phyloP scores from a whole-genome alignment of 2,329 filamentous ascomycete species.

The Colletotrichum lini region DNA sequence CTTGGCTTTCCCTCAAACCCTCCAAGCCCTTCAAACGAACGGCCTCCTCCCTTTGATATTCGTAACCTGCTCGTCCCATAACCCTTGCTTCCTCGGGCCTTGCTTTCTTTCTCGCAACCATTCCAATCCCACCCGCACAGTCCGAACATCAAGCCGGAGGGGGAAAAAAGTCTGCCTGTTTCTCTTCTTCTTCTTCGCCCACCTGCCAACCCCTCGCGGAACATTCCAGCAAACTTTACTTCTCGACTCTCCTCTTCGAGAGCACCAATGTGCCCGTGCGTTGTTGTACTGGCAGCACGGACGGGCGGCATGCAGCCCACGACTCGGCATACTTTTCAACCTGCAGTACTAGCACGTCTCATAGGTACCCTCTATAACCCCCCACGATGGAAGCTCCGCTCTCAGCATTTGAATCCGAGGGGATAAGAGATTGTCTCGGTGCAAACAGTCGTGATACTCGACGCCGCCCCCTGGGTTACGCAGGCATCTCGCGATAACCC shows the following conservation, averaged over 20 bases:
- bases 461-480: background rate
- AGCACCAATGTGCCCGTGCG: background rate
- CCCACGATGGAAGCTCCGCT: background rate
- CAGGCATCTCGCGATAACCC: background rate
- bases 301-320: slow-evolving; percentile 12
- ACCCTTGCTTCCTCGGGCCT: slow-evolving; percentile 14
- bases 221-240: slow-evolving; percentile 34
- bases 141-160: slow-evolving; percentile 3
- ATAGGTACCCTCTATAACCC: background rate
- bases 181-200: background rate
- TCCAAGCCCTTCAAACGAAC: background rate
- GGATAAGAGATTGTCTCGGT: background rate
- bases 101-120: background rate
- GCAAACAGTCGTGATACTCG: background rate
- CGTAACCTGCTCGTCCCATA: slow-evolving; percentile 18
- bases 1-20: slow-evolving; percentile 2
- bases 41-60: background rate
- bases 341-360: slow-evolving; percentile 29
- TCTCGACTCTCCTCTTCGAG: background rate
- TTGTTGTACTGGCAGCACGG: background rate
- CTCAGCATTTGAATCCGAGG: too few species aligned
- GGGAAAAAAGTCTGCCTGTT: background rate
- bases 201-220: slow-evolving; percentile 13
- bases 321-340: slow-evolving; percentile 37
- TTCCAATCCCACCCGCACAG: background rate